Percentiles rank a stretch among this genome's conserved stretches.
Evolutionary conservation across 306 rosid genomes (phyloP).

Genomic region (Fragaria nilgerrensis): DNA sequence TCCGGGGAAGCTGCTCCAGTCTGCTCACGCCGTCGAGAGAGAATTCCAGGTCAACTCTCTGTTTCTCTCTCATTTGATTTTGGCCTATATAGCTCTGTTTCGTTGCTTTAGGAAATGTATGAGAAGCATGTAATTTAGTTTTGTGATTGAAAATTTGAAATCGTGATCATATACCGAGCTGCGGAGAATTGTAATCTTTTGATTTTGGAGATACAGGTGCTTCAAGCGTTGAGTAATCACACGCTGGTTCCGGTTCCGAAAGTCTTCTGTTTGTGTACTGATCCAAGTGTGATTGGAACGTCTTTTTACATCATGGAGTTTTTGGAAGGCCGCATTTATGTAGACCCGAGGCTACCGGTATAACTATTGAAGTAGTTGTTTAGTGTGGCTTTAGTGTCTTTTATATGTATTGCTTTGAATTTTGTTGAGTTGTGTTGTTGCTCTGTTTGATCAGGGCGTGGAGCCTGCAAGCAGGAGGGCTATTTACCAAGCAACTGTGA

Average conservation of each 20-base stretch:
- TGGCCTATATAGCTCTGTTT: neutral
- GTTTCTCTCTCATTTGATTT: neutral
- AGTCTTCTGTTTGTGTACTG: slow-evolving; percentile 78
- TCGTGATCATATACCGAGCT: neutral
- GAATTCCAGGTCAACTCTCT: slow-evolving; percentile 64
- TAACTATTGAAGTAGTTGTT: slow-evolving; percentile 6
- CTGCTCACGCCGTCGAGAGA: slow-evolving; percentile 96
- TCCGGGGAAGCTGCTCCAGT: slow-evolving; percentile 66
- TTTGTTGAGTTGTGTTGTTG: slow-evolving; percentile 23
- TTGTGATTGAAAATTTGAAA: neutral
- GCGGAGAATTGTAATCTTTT: neutral
- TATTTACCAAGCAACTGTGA: slow-evolving; percentile 63
- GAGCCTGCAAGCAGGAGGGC: slow-evolving; percentile 63
- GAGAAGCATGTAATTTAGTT: neutral
- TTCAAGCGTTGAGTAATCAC: slow-evolving; percentile 63
- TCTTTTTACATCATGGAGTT: slow-evolving; percentile 90
- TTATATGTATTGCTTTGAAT: neutral
- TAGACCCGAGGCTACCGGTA: slow-evolving; percentile 79
- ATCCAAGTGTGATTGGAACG: slow-evolving; percentile 73
- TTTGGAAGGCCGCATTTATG: slow-evolving; percentile 82
- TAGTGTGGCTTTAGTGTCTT: neutral
- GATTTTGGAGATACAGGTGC: slow-evolving; percentile 49
- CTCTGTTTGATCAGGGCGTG: slow-evolving; percentile 50
- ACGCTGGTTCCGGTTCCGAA: slow-evolving; percentile 84
- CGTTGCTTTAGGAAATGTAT: neutral